Base-by-base conservation (phyloP, 495 filamentous ascomycete species). In the Aspergillus conjunctus region DNA sequence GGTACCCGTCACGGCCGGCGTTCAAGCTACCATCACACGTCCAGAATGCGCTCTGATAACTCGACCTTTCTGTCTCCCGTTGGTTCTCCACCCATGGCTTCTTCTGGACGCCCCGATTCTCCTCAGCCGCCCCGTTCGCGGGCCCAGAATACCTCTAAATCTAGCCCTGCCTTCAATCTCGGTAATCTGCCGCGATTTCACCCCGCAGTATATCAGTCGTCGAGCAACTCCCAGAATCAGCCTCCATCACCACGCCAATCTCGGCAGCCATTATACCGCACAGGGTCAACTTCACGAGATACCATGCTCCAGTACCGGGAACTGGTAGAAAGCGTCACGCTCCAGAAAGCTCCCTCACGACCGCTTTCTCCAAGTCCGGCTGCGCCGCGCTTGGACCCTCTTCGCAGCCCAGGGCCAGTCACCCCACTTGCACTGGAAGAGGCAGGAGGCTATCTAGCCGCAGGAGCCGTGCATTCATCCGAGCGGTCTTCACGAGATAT, bases 341-440 rank as follows among this genome's bases (percentile, higher is more conserved):
- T 67, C 7, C 51, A 63, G 0, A 65, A 65, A 33, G 74, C 58
- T 62, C 76, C 58, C 54, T 73, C 64, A 52, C 66, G 55, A 61
- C 73, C 54, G 51, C 54, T 61, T 50, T 73, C 62, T 59, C 80
- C 67, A 65, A 74, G 61, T 80, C 88, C 37, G n/a, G 75, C 76
- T 11, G 86, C 86, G 20, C 91, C 91, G 8, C 76, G 84, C 17
- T 68, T 94, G 34, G 77, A 77, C 22, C 91, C 91, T 2, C 77
- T 89, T 4, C 83, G 83, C n/a, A 91, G 88, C 46, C 89, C 90
- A 1, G 89, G 89, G 0, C 88, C 89, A 0, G 88, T 93, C 41
- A 93, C 91, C 2, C 90, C 91, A 0, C 79, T 94, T 69, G 83
- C 83, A 3, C 71, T 94, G 31, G 89, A 91, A 64, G 81, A 78